These are phyloP conservation scores for Nakazawaea holstii DNA, from an alignment of 805 yeast species.

Conservation along the genomic window DNA sequence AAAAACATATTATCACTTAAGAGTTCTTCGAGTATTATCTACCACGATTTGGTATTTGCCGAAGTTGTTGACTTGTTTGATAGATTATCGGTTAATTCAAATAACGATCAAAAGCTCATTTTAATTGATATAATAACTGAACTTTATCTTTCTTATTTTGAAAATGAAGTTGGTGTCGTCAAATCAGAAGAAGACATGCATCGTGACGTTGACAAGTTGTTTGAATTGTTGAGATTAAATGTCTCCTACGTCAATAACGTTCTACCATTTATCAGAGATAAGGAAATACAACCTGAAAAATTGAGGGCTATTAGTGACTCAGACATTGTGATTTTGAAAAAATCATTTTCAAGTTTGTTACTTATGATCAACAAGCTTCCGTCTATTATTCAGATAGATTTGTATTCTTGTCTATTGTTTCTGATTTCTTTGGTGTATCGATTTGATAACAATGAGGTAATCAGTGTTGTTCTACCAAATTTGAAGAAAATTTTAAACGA, in stretches of 20 bases:
- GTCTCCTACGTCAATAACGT: conserved; percentile 56
- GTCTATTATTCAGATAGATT: conserved; percentile 59
- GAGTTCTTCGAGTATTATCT: conserved; percentile 52
- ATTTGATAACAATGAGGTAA: conserved; percentile 31
- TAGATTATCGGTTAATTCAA: conserved; percentile 56
- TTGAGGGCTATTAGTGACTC: conserved; percentile 16
- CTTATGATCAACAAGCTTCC: conserved; percentile 64
- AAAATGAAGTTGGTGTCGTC: conserved; percentile 14
- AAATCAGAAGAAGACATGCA: conserved; percentile 35
- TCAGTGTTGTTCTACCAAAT: conserved; percentile 48
- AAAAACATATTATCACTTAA: conserved; percentile 50
- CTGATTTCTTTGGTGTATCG: conserved; percentile 55
- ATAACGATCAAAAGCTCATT: conserved; percentile 37
- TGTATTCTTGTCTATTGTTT: conserved; percentile 64
- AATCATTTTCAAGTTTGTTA: conserved; percentile 46
- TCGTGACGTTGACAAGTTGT: conserved; percentile 67
- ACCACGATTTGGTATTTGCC: conserved; percentile 61
- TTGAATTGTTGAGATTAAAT: conserved; percentile 71
- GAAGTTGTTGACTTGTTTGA: conserved; percentile 77
- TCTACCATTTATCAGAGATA: conserved; percentile 54
- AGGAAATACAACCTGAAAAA: conserved; percentile 26
- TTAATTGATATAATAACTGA: conserved; percentile 54
- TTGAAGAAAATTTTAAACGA: conserved; percentile 39
- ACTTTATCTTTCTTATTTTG: conserved; percentile 43
- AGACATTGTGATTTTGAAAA: conserved; percentile 40